These are phyloP conservation scores for Aristolochia californica DNA, from an alignment of 164 flowering plant genomes.

Conservation along the genomic window DNA sequence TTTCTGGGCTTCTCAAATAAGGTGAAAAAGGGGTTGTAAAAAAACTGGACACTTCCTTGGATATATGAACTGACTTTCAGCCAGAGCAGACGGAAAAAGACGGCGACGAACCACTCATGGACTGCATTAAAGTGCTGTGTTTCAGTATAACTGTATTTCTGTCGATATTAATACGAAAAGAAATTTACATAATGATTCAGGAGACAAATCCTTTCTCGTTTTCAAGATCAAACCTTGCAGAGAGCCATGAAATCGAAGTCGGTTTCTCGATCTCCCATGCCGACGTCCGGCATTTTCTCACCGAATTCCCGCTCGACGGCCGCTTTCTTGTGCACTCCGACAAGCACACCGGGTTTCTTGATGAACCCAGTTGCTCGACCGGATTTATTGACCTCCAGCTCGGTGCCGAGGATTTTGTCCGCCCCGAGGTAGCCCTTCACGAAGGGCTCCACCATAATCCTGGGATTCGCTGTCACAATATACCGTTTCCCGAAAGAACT, in stretches of 20 bases:
- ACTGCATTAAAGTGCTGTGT: no score
- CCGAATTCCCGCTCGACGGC: conserved; percentile 48
- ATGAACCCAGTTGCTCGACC: conserved; percentile 69
- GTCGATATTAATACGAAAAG: no score
- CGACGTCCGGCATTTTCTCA: conserved; percentile 52
- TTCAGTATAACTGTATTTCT: no score
- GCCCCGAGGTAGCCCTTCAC: conserved; percentile 45
- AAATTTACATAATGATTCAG: no score
- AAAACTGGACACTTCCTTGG: no score
- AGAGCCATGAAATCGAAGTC: conserved; percentile 67
- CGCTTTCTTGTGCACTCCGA: conserved; percentile 36
- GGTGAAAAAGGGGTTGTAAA: no score
- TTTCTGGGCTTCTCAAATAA: no score
- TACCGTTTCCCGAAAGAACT: conserved; percentile 50
- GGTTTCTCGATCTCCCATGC: conserved; percentile 55
- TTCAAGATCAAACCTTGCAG: conserved; percentile 47
- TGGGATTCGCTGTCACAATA: conserved; percentile 52
- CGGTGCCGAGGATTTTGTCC: conserved; percentile 70
- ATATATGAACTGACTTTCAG: no score
- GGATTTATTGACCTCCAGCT: conserved; percentile 40
- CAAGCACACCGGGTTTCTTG: conserved; percentile 54
- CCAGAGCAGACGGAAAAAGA: no score
- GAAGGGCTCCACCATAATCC: conserved; percentile 71
- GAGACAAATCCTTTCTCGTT: background rate
- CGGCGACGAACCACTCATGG: no score